Base-by-base conservation (phyloP, 495 filamentous ascomycete genomes). In the Lepidopterella palustris region DNA sequence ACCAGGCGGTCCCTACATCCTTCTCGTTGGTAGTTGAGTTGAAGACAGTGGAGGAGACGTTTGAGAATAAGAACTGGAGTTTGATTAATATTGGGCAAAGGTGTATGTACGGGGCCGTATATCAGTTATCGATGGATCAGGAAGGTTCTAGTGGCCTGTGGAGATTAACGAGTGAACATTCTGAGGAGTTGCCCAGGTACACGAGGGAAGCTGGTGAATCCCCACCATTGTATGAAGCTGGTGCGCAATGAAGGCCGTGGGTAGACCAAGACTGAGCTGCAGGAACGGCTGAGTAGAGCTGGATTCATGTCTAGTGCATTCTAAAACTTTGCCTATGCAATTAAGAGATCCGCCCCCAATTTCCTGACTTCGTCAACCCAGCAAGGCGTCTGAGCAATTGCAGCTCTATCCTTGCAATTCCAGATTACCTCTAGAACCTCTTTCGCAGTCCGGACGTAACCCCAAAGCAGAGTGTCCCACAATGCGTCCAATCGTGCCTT, bases 381-480 rank as follows among this genome's bases (percentile, higher is more conserved):
- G 31, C 31, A 6, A 6, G 31, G 15, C 6, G 31, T 6, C 6
- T 35, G 31, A 6, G 6, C 6, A 35, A 15, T 6, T 6, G 6
- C 15, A 15, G 6, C 18, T 8, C 45, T 9, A 6, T 18, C 59
- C 23, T 58, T 62, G 23, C 20, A 45, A 6, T 24, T 52, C 64
- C 64, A 67, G 20, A 67, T 63, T 11, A 32, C 20, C 29, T 54
- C 60, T 18, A 67, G 45, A 5, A 63, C 45, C 4, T 39, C 48
- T 26, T 57, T 57, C 9, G 62, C 60, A 11, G 56, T 67, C 3
- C 32, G 51, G 13, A 67, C 60, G 29, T 67, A 67, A 2, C 60
- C 60, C 64, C 64, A 67, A n/a, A 54, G 59, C 60, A 67, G 45
- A 8, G 31, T 51, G 23, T 49, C 52, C 25, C 50, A 67, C 5